phyloP scores from a whole-genome alignment of 139 green algal genomes.

The Chlorella sp. region DNA sequence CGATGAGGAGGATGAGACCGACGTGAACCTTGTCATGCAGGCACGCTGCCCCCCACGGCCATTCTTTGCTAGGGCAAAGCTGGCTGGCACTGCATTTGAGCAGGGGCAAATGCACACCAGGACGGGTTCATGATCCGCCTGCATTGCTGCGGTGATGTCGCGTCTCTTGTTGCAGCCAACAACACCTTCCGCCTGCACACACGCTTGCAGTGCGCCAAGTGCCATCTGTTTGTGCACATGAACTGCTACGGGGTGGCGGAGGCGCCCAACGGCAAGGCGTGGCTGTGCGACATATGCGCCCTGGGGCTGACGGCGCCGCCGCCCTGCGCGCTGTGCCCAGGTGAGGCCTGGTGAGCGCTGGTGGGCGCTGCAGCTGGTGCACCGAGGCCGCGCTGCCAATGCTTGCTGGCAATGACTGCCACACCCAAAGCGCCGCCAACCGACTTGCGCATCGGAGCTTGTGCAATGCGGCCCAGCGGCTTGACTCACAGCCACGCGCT shows the following conservation, averaged over 20 bases:
- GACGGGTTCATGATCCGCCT: too few species aligned
- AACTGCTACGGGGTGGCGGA: conserved; percentile 69
- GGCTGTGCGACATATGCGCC: conserved; percentile 77
- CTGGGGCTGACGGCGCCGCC: conserved; percentile 40
- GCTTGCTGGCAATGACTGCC: too few species aligned
- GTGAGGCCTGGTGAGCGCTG: background rate
- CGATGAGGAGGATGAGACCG: conserved; percentile 65
- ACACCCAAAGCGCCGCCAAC: too few species aligned
- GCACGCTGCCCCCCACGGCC: background rate
- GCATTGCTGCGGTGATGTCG: too few species aligned
- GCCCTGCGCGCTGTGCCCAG: conserved; percentile 31
- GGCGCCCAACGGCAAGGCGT: conserved; percentile 54
- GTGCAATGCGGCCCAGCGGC: too few species aligned
- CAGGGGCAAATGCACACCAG: too few species aligned
- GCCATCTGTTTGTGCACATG: conserved; percentile 77
- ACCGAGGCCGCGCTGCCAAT: too few species aligned
- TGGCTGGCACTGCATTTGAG: too few species aligned
- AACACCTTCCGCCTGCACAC: background rate
- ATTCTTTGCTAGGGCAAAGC: too few species aligned
- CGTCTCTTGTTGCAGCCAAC: background rate
- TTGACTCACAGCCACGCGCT: too few species aligned
- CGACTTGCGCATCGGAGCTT: too few species aligned
- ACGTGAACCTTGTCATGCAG: conserved; percentile 59
- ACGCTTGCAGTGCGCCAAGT: conserved; percentile 80
- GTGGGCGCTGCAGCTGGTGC: too few species aligned